Evolutionary conservation across 805 yeast genomes (phyloP).

Genomic region (Limtongozyma cylindracea): DNA sequence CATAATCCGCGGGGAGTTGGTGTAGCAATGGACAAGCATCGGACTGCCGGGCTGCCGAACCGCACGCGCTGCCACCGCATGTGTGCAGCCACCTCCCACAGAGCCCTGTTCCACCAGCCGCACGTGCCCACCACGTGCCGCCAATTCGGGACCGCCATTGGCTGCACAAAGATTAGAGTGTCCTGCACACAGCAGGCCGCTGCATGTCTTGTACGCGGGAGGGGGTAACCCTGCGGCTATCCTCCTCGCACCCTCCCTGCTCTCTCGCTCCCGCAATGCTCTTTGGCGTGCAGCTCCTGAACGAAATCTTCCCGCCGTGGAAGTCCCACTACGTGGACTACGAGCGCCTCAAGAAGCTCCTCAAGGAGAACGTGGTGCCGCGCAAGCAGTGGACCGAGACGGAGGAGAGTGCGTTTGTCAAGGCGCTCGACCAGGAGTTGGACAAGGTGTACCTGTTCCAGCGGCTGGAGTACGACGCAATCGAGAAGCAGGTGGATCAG

Average conservation of each 20-base stretch:
- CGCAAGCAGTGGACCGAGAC: slow-evolving; percentile 34
- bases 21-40: too few species aligned
- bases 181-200: slow-evolving; percentile 1
- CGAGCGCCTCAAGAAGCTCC: slow-evolving; percentile 32
- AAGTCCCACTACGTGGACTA: slow-evolving; percentile 44
- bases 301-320: slow-evolving; percentile 81
- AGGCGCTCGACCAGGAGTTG: slow-evolving; percentile 38
- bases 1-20: too few species aligned
- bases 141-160: too few species aligned
- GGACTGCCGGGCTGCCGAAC: too few species aligned
- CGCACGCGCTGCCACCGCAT: too few species aligned
- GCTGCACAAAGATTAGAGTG: too few species aligned
- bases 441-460: slow-evolving; percentile 64
- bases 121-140: too few species aligned
- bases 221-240: not conserved
- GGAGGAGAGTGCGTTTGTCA: slow-evolving; percentile 48
- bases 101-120: too few species aligned
- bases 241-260: not conserved
- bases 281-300: slow-evolving; percentile 62
- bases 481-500: slow-evolving; percentile 27
- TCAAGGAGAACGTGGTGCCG: slow-evolving; percentile 38
- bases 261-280: slow-evolving; percentile 21
- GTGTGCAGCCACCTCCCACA: too few species aligned
- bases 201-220: not conserved
- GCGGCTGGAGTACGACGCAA: slow-evolving; percentile 33